phyloP scores from a whole-genome alignment of 768 basidiomycete genomes.

The Lactifluus piperatus region DNA sequence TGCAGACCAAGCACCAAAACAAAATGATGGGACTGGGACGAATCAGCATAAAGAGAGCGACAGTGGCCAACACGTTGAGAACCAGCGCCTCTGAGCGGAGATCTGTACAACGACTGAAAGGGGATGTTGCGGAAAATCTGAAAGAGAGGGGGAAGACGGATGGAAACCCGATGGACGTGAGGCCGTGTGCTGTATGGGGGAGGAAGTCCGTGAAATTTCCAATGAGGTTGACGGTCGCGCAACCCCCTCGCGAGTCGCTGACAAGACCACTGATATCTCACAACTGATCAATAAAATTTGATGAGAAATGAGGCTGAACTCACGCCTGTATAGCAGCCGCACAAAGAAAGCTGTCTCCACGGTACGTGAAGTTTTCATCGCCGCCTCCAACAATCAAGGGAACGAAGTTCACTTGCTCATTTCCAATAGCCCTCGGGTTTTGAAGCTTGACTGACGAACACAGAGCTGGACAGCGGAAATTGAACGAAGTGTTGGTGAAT shows the following conservation, averaged over 20 bases:
- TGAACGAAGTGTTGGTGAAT: slow-evolving; percentile 49
- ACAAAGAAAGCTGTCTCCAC: slow-evolving; percentile 81
- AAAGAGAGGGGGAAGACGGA: slow-evolving; percentile 67
- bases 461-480: slow-evolving; percentile 77
- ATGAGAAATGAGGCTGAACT: slow-evolving; percentile 23
- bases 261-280: slow-evolving; percentile 48
- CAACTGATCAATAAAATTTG: background rate
- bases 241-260: slow-evolving; percentile 62
- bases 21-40: slow-evolving; percentile 60
- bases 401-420: slow-evolving; percentile 51
- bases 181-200: slow-evolving; percentile 48
- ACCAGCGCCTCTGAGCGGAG: slow-evolving; percentile 59
- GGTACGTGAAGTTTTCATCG: slow-evolving; percentile 59
- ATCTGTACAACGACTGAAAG: slow-evolving; percentile 60
- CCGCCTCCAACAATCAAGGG: slow-evolving; percentile 85
- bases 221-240: slow-evolving; percentile 57
- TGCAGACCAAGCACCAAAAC: slow-evolving; percentile 73
- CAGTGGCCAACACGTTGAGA: slow-evolving; percentile 62
- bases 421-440: slow-evolving; percentile 68
- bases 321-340: slow-evolving; percentile 77
- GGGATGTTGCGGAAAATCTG: slow-evolving; percentile 40
- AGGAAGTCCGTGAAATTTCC: slow-evolving; percentile 67
- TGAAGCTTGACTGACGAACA: slow-evolving; percentile 55
- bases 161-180: slow-evolving; percentile 66
- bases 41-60: slow-evolving; percentile 60